Evolutionary conservation across 768 basidiomycete genomes (phyloP), one percentile per base, ranked within the genome.

Genomic region (Trametes villosa): DNA sequence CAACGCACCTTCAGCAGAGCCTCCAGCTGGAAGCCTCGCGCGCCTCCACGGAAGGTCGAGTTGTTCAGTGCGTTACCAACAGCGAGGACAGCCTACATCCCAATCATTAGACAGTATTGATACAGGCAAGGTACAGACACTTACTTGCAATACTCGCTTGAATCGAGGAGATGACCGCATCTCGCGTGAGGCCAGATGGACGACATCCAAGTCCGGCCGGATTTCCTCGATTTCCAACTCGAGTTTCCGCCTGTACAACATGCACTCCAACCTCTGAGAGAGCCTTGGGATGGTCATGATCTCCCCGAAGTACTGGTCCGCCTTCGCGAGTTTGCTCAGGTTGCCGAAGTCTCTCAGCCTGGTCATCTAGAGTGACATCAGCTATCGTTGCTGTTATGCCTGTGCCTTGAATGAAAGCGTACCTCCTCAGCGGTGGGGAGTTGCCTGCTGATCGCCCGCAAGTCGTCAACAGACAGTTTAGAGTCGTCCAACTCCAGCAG

Each of bases 381-480:
- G 30, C 9, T 9, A 26, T n/a, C 15, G 52, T 29, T 38, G 15
- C 13, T 40, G 18, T 12, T 36, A 53, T 15, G 13, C 1, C 50
- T 6, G 20, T 54, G 38, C 13, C 46, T 29, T 11, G 40, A 34
- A 42, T 7, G 3, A 4, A 29, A 18, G 3, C 77, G 22, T 38
- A 89, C 89, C 79, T 98, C 95, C 49, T 96, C 94, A 0, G 78
- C n/a, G 0, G 89, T 91, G 2, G 95, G 95, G 6, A 91, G 74
- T 54, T 91, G 87, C 59, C 84, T 86, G 67, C 84, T 82, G 65
- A 96, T 85, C 0, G 86, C 83, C 68, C 82, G 89, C 17, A 98
- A 76, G 66, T 91, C 82, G 65, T 96, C 94, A n/a, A 87, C 73
- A 0, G 86, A 81, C 6, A 96, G 74, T 44, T 72, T 79, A 2